Percentiles rank a stretch among this genome's conserved stretches.
phyloP scores from a whole-genome alignment of 169 alveolate genomes.

The Perkinsus marinus region DNA sequence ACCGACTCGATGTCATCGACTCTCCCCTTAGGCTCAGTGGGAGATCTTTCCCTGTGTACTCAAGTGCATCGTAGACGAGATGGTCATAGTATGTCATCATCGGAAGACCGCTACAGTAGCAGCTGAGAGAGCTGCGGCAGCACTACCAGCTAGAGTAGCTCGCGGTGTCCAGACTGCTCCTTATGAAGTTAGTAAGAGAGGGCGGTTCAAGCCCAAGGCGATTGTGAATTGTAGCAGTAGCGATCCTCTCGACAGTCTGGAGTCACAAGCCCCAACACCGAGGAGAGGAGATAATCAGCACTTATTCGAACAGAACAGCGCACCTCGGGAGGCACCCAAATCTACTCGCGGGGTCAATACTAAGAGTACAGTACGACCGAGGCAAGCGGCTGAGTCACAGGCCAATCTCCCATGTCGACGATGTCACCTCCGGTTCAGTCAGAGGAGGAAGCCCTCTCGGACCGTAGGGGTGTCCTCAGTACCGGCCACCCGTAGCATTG shows the following conservation, averaged over 20 bases:
- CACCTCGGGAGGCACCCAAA: too few species aligned
- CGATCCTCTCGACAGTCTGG: neutral
- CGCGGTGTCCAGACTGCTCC: neutral
- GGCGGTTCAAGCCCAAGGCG: neutral
- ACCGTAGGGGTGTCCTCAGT: neutral
- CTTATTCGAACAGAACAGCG: too few species aligned
- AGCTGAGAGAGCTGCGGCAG: neutral
- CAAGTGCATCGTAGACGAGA: neutral
- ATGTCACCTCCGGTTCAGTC: neutral
- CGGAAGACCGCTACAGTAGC: neutral
- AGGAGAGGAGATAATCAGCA: too few species aligned
- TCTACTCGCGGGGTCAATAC: too few species aligned
- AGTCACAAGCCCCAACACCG: neutral
- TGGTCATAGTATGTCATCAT: neutral
- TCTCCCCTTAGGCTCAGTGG: neutral
- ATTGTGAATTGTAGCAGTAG: neutral
- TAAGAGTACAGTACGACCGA: neutral
- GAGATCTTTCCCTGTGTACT: neutral
- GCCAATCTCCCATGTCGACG: neutral
- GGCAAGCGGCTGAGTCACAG: neutral
- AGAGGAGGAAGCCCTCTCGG: neutral
- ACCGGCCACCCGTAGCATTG: neutral
- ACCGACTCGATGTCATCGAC: neutral
- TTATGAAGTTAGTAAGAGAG: neutral
- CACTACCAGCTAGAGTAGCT: neutral